Percentiles rank a stretch among this genome's conserved stretches.
These are phyloP conservation scores for Phoenix dactylifera DNA, from an alignment of 176 grass and related monocot species.

Conservation along the genomic window DNA sequence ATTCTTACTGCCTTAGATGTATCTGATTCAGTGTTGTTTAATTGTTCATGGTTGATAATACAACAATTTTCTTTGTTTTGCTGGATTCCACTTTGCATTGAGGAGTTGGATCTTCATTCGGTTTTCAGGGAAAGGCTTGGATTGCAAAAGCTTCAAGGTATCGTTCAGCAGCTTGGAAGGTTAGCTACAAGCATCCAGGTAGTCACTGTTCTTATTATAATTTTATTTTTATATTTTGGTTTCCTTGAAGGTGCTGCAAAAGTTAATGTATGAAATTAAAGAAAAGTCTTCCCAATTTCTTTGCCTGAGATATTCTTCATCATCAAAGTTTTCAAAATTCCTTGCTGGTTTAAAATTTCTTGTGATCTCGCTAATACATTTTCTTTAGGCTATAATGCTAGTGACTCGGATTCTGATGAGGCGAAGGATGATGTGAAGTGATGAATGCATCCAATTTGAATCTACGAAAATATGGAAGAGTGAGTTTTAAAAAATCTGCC, in stretches of 20 bases:
- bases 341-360: background rate
- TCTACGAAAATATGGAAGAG: no score
- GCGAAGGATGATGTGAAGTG: constrained; percentile 31
- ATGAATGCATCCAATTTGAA: constrained; percentile 13
- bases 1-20: no score
- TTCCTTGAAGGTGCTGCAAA: constrained; percentile 2
- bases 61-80: background rate
- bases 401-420: constrained; percentile 47
- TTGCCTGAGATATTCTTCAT: constrained; percentile 7
- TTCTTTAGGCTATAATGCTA: constrained; percentile 47
- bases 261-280: background rate
- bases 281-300: background rate
- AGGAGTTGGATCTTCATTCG: constrained; percentile 12
- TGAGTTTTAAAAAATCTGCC: no score
- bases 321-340: constrained; percentile 15
- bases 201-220: background rate
- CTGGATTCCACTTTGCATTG: constrained; percentile 2
- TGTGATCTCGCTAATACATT: constrained; percentile 1
- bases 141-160: constrained; percentile 36
- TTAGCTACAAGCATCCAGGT: constrained; percentile 46
- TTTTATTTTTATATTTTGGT: constrained; percentile 1
- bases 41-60: background rate
- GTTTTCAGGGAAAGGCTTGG: constrained; percentile 36
- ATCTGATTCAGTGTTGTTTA: no score
- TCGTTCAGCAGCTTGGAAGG: constrained; percentile 32